These are phyloP conservation scores for Flaveria brownii DNA, from an alignment of 129 eudicot genomes.

Conservation along the genomic window DNA sequence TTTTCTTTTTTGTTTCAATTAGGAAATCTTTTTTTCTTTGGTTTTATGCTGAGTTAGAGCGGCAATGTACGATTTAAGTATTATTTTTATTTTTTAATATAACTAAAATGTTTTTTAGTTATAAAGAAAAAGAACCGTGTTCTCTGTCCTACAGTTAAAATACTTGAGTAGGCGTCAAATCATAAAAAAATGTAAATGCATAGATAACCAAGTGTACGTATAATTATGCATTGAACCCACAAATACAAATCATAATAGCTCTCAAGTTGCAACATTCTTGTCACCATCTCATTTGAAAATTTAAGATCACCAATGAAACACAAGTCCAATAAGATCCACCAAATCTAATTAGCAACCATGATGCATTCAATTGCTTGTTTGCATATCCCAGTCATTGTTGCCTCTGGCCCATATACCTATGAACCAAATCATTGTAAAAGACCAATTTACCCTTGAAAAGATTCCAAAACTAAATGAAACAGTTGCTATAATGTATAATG, in stretches of 20 bases:
- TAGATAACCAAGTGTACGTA: conserved; percentile 2
- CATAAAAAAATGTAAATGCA: not conserved
- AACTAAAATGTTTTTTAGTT: no score
- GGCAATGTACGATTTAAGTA: no score
- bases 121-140: no score
- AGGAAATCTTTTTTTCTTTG: no score
- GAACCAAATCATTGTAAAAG: conserved; percentile 4
- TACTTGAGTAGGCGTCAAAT: not conserved
- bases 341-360: conserved; percentile 60
- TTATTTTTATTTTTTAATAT: no score
- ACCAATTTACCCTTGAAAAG: conserved; percentile 18
- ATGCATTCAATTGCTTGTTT: conserved; percentile 91
- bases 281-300: not conserved
- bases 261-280: conserved; percentile 6
- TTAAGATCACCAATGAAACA: conserved; percentile 7
- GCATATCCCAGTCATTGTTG: conserved; percentile 95
- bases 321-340: conserved; percentile 13
- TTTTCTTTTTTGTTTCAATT: no score
- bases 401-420: conserved; percentile 89
- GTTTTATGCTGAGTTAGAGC: no score
- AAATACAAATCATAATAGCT: conserved; percentile 8
- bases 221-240: conserved; percentile 6
- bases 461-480: not conserved
- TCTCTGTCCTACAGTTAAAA: no score
- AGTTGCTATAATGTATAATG: conserved; percentile 9